Base-by-base conservation (phyloP, 306 rosid species). In the Vicia faba region DNA sequence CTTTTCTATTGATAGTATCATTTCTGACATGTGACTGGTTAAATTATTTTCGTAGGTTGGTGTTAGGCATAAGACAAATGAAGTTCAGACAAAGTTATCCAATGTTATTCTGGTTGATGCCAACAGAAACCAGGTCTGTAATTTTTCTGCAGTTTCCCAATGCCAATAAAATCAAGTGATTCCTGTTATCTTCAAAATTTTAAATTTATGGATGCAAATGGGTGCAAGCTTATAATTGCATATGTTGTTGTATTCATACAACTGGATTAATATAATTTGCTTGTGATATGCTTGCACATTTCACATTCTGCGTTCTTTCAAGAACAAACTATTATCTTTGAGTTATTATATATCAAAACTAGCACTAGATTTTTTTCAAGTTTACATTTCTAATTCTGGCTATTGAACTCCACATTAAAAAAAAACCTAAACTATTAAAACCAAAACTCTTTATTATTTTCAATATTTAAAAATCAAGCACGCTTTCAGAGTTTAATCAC, bases 81-180 rank as follows among this genome's bases (percentile, higher is more conserved):
- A 95, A 76, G 89, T 87, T 49, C 97, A 86, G 74, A 82, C 97
- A 25, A 95, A 87, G 83, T 75, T 95, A 68, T 74, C 89, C 51
- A 88, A 86, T 71, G 82, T 63, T 70, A 77, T 91, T 82, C 59
- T 86, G 64, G 75, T 95, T 70, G 99, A 95, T 55, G 86, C 82
- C 60, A 91, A 86, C 70, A 85, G 86, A 76, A 95, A 95, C 80
- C 99, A 95, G 99, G 99, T 91, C 11, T 54, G 53, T 33, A 43
- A 25, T 57, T 51, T 46, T 70, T 64, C 56, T 36, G 51, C 71
- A 31, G 18, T 70, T 76, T 68, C 59, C 29, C 64, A 70, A 59
- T 67, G 70, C 71, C 61, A 64, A 23, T 41, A 41, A 45, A 38
- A 29, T 7, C 36, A 56, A 23, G 35, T 61, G 5, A 51, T 19